Percentiles rank a stretch among this genome's conserved stretches.
phyloP scores from a whole-genome alignment of 2,329 filamentous ascomycete species.

The Ophiostoma fasciatum region DNA sequence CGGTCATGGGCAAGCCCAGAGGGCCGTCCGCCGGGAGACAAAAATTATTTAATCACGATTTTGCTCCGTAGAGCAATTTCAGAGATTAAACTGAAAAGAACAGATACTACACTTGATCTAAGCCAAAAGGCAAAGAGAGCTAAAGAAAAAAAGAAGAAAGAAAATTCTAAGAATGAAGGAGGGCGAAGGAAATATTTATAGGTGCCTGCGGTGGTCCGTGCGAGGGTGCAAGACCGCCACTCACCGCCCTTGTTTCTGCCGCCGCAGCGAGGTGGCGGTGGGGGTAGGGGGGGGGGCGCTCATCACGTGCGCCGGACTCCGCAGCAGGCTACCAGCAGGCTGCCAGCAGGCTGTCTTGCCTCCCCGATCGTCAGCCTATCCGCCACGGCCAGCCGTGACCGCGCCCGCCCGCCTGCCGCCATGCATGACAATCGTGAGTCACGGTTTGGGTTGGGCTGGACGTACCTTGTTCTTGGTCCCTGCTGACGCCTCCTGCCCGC shows the following conservation, averaged over 20 bases:
- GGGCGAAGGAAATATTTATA: conserved; percentile 15
- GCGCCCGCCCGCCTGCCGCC: no score
- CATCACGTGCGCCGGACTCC: no score
- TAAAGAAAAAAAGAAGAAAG: conserved; percentile 35
- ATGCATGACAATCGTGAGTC: conserved; percentile 12
- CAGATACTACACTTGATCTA: conserved; percentile 95
- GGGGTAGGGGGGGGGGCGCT: no score
- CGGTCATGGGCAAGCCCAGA: conserved; percentile 59
- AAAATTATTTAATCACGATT: conserved; percentile 77
- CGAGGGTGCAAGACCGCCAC: conserved; percentile 4
- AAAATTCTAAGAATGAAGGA: conserved; percentile 9
- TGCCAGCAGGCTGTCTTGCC: no score
- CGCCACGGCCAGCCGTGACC: conserved; percentile 7
- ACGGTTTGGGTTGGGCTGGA: no score
- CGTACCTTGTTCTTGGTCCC: no score
- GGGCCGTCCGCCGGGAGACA: conserved; percentile 35
- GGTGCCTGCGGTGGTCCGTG: conserved; percentile 8
- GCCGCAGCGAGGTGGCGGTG: no score
- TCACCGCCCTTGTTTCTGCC: not conserved
- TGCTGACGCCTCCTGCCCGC: not conserved
- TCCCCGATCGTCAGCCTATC: no score
- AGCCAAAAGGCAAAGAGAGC: conserved; percentile 49
- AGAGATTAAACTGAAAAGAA: conserved; percentile 97
- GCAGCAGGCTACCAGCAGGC: no score
- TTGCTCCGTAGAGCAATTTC: conserved; percentile 60